phyloP scores from a whole-genome alignment of 1,284 basidiomycete genomes.

The Ustilago tritici region DNA sequence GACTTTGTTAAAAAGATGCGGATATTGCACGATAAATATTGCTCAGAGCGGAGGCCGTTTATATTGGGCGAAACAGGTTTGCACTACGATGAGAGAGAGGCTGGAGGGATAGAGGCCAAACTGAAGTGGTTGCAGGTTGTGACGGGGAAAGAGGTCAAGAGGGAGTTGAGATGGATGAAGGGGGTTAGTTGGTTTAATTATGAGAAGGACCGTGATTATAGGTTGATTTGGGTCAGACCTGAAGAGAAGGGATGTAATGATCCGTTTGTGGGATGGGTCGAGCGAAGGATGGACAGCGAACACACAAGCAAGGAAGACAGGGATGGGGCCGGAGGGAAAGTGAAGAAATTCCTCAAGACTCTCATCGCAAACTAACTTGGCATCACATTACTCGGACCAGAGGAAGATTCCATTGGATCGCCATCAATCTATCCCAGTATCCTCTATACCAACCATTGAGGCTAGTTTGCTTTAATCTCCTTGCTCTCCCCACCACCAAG shows the following conservation, averaged over 20 bases:
- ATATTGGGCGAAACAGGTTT: constrained; percentile 39
- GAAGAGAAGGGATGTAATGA: constrained; percentile 5
- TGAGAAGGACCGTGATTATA: constrained; percentile 42
- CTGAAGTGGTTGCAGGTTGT: constrained; percentile 27
- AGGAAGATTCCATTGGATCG: not conserved
- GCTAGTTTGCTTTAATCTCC: not conserved
- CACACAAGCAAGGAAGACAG: not conserved
- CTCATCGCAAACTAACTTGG: constrained; percentile 16
- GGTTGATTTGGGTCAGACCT: constrained; percentile 12
- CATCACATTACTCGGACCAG: not conserved
- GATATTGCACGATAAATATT: constrained; percentile 30
- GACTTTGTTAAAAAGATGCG: constrained; percentile 42
- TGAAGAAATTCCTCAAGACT: constrained; percentile 34
- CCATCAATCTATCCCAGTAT: no score
- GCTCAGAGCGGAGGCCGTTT: constrained; percentile 10
- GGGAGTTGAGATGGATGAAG: constrained; percentile 12
- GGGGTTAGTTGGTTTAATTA: constrained; percentile 47
- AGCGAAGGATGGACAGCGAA: not conserved
- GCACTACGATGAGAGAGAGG: constrained; percentile 25
- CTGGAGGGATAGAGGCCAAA: constrained; percentile 11
- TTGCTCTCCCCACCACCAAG: not conserved
- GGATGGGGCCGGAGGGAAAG: constrained; percentile 7
- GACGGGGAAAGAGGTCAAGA: constrained; percentile 15
- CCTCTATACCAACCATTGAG: no score
- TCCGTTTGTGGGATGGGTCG: constrained; percentile 15